A percentile compares a stretch with the other conserved stretches of the same genome.
phyloP scores from a whole-genome alignment of 257 asterid genomes.

The Solanum etuberosum region DNA sequence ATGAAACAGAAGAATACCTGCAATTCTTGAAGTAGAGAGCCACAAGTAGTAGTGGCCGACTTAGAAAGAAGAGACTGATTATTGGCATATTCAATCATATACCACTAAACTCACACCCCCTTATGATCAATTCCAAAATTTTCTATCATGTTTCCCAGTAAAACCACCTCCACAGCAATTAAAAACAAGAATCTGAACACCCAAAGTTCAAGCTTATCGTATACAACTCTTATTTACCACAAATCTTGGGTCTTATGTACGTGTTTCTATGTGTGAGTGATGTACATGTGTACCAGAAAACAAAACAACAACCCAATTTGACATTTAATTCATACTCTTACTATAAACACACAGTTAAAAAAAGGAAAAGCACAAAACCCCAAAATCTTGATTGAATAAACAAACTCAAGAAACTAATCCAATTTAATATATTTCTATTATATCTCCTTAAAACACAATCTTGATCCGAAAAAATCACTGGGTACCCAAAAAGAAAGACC shows the following conservation, averaged over 20 bases:
- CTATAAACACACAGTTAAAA: not conserved
- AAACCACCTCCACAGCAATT: not conserved
- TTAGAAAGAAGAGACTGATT: conserved; percentile 19
- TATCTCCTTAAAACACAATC: not conserved
- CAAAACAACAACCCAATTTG: not conserved
- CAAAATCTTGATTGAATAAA: not conserved
- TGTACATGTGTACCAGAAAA: not conserved
- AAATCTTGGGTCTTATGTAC: not conserved
- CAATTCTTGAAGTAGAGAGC: conserved; percentile 47
- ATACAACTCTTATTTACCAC: not conserved
- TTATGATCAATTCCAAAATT: not conserved
- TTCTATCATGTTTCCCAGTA: not conserved
- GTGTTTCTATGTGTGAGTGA: not conserved
- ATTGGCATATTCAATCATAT: not conserved
- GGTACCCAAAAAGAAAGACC: not conserved
- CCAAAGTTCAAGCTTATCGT: not conserved
- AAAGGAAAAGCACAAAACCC: not conserved
- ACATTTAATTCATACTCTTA: not conserved
- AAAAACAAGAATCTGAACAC: not conserved
- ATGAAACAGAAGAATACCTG: conserved; percentile 25
- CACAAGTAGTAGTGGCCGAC: conserved; percentile 48
- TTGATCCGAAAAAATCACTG: not conserved
- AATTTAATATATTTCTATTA: not conserved
- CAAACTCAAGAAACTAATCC: not conserved
- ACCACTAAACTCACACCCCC: not conserved